Conservation (phyloP, 257 asterid genomes). For the Orobanche coerulescens region DNA sequence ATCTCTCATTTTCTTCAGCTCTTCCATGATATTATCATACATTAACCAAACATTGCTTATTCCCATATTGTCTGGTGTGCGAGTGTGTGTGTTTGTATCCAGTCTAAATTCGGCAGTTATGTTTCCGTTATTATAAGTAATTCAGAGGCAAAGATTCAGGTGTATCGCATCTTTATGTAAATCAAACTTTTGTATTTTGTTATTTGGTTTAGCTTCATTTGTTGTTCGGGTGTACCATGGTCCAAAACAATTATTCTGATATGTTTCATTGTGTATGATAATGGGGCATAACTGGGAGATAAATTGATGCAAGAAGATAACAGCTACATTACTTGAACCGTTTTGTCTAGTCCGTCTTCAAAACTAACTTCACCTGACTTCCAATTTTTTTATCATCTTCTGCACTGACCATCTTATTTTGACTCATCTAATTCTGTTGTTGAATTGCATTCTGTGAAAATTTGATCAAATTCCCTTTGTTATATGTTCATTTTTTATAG, state of each 20-base stretch:
- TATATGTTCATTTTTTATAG: neutral
- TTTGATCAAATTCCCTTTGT: neutral
- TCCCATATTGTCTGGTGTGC: neutral
- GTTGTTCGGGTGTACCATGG: conserved; percentile 3
- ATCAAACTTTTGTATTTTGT: neutral
- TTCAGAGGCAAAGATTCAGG: neutral
- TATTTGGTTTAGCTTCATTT: conserved; percentile 9
- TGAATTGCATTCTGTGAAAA: neutral
- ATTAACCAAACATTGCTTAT: neutral
- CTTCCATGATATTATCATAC: neutral
- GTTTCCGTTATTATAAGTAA: neutral
- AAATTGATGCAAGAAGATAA: neutral
- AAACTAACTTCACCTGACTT: neutral
- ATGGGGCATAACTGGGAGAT: neutral
- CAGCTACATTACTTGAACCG: neutral
- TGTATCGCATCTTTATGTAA: conserved; percentile 5
- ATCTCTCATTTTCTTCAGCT: neutral
- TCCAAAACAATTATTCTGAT: neutral
- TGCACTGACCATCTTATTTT: too few relatives aligned
- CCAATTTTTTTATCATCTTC: neutral
- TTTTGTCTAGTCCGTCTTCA: neutral
- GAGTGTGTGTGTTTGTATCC: neutral
- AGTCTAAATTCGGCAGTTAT: neutral
- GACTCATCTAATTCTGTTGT: conserved; percentile 14
- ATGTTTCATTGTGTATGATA: neutral